Conservation (phyloP, 495 filamentous ascomycete genomes). For the Aspergillus affinis region DNA sequence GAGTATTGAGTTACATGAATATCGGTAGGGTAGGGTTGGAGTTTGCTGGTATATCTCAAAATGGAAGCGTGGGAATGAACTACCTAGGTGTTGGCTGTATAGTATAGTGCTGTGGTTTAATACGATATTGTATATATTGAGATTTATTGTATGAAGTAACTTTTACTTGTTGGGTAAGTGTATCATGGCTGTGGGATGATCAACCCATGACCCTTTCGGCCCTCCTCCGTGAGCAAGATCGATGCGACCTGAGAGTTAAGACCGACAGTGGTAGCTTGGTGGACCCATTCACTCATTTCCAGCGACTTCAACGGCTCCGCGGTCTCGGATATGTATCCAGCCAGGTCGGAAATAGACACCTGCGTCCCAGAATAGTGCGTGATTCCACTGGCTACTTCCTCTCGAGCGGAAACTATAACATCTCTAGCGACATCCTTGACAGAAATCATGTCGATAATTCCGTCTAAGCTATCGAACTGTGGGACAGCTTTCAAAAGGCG, state of each 20-base stretch:
- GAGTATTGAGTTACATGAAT: not conserved
- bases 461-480: not conserved
- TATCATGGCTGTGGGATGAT: not conserved
- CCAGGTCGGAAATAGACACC: not conserved
- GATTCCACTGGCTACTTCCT: not conserved
- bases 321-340: not conserved
- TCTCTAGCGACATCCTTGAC: not conserved
- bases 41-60: not conserved
- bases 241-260: not conserved
- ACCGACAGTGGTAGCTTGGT: not conserved
- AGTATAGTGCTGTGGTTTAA: not conserved
- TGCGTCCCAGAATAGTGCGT: not conserved
- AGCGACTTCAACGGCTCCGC: not conserved
- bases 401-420: not conserved
- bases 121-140: no score
- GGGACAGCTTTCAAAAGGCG: not conserved
- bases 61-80: not conserved
- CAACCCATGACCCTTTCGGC: not conserved
- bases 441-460: not conserved
- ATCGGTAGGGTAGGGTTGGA: not conserved
- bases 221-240: not conserved
- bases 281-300: not conserved
- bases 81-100: not conserved
- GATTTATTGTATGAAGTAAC: no score
- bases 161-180: no score